phyloP scores from a whole-genome alignment of 2,329 filamentous ascomycete genomes.

The Cyphellophora attinorum region DNA sequence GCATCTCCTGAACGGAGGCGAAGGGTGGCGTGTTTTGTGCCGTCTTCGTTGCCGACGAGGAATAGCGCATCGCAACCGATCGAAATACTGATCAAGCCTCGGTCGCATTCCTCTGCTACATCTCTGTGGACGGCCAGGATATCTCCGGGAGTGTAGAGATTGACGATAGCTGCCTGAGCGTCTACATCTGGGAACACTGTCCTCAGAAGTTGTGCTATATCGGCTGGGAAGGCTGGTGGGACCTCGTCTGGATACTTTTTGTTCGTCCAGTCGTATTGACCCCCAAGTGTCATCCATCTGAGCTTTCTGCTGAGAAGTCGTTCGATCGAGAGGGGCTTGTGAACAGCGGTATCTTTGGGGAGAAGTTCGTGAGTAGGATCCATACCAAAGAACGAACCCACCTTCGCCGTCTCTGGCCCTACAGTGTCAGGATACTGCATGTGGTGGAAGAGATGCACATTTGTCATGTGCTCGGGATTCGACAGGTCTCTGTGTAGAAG shows the following conservation, averaged over 20 bases:
- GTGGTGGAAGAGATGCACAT: constrained; percentile 75
- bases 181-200: constrained; percentile 65
- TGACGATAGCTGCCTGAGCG: constrained; percentile 85
- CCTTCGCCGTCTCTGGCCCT: neutral
- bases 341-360: constrained; percentile 63
- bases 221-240: constrained; percentile 64
- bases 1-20: constrained; percentile 76
- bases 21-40: constrained; percentile 36
- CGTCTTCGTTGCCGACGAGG: constrained; percentile 60
- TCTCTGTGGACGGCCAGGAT: constrained; percentile 89
- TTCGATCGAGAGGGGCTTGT: constrained; percentile 61
- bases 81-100: constrained; percentile 73
- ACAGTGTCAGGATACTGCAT: constrained; percentile 53
- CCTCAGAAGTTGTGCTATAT: constrained; percentile 60
- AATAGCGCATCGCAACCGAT: constrained; percentile 88
- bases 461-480: constrained; percentile 68
- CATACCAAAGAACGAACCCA: constrained; percentile 46
- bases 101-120: constrained; percentile 74
- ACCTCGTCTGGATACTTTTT: constrained; percentile 65
- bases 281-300: constrained; percentile 89
- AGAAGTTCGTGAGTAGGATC: constrained; percentile 22
- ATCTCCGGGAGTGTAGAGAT: constrained; percentile 83
- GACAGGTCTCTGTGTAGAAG: constrained; percentile 71
- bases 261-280: constrained; percentile 92
- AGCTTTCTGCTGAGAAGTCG: constrained; percentile 70